Evolutionary conservation across 306 rosid species (phyloP).

Genomic region (Abrus precatorius): DNA sequence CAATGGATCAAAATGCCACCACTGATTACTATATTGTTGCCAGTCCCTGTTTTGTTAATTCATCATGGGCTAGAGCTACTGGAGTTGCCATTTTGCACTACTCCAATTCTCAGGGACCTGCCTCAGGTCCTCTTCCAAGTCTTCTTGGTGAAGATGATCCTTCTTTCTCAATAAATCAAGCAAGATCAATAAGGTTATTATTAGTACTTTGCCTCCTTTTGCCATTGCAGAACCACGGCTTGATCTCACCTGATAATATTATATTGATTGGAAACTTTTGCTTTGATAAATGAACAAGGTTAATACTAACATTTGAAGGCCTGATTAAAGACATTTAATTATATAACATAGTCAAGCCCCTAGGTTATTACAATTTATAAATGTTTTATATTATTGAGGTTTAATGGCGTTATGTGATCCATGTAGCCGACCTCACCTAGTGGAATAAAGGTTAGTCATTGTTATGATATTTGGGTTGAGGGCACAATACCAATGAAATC

Average conservation of each 20-base stretch:
- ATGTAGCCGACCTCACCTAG: no score
- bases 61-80: constrained; percentile 73
- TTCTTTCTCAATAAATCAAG: constrained; percentile 84
- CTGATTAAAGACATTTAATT: neutral
- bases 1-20: constrained; percentile 90
- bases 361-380: neutral
- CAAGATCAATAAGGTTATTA: constrained; percentile 84
- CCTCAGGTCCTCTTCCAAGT: constrained; percentile 86
- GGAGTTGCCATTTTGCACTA: constrained; percentile 84
- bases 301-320: neutral
- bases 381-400: neutral
- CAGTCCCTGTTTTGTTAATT: constrained; percentile 81
- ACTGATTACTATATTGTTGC: constrained; percentile 85
- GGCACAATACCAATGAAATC: constrained; percentile 11
- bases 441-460: no score
- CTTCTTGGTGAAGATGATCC: constrained; percentile 68
- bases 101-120: constrained; percentile 81
- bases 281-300: constrained; percentile 21
- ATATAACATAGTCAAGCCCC: constrained; percentile 6
- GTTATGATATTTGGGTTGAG: no score
- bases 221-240: neutral
- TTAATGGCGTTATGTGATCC: no score
- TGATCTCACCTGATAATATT: neutral
- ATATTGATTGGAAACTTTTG: constrained; percentile 30
- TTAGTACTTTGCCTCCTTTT: constrained; percentile 34